Evolutionary conservation across 345 rosid species (phyloP).

Genomic region (Mangifera indica): DNA sequence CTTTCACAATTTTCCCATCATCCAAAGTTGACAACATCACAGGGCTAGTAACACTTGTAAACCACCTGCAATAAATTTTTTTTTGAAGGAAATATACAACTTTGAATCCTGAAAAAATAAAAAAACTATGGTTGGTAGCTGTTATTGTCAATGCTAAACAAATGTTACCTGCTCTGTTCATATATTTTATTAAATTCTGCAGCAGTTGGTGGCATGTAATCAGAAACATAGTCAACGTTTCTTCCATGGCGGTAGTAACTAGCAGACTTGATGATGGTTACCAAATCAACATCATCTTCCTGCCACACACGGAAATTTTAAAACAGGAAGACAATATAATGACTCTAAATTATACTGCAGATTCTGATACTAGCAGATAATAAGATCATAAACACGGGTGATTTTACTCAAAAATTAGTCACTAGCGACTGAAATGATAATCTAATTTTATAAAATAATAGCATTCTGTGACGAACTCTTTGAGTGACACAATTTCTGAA

Average conservation of each 20-base stretch:
- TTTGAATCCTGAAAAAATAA: too few species aligned
- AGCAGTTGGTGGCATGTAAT: slow-evolving; percentile 59
- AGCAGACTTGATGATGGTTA: slow-evolving; percentile 62
- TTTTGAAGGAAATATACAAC: background rate
- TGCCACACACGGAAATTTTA: background rate
- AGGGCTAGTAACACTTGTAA: slow-evolving; percentile 18
- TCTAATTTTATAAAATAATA: too few species aligned
- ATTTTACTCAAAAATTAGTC: too few species aligned
- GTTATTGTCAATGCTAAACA: background rate
- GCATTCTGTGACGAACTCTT: too few species aligned
- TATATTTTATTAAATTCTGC: slow-evolving; percentile 38
- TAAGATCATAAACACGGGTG: too few species aligned
- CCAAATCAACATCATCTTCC: slow-evolving; percentile 27
- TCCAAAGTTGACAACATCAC: slow-evolving; percentile 50
- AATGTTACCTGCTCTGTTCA: slow-evolving; percentile 25
- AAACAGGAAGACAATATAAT: background rate
- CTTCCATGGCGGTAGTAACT: slow-evolving; percentile 56
- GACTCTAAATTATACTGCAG: background rate
- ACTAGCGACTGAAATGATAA: too few species aligned
- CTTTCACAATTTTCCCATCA: slow-evolving; percentile 49
- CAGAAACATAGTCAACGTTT: slow-evolving; percentile 42
- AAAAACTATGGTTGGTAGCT: background rate
- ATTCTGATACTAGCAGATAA: background rate
- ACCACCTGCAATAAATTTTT: slow-evolving; percentile 9
- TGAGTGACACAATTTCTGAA: too few species aligned